Base-by-base conservation (phyloP, 345 rosid species). In the Lumnitzera littorea region DNA sequence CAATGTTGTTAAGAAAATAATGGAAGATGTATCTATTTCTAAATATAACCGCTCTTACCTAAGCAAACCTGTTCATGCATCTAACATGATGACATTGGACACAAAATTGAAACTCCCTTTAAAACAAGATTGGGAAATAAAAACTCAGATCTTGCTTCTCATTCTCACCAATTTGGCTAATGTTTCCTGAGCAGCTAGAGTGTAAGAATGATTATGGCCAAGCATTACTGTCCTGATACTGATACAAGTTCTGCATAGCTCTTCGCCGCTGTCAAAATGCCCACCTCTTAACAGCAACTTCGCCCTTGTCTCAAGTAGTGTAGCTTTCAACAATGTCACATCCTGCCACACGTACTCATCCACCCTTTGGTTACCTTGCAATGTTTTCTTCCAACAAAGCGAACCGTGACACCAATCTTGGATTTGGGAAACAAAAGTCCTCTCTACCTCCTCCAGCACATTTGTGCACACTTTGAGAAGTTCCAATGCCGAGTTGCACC, bases 271-370 rank as follows among this genome's bases (percentile, higher is more conserved):
- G 62, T 92, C 94, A 13, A 89, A 89, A 67, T 84, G 86, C 52
- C 96, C 94, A 2, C 96, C 98, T 72, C 96, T 76, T 55, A 89
- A 67, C 69, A 92, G 70, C 79, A 92, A 76, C 77, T 82, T 89
- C 1, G 98, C 88, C 73, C 96, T 78, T 0, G 98, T 89, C 77
- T 87, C 98, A 43, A 87, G 80, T 24, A 87, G 73, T 12, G 72
- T 74, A 4, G 96, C 96, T 67, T 89, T 92, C 76, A 92, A 62
- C 73, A 89, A 56, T 41, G 96, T 92, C 54, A 85, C 96, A 24
- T 92, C 96, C 63, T 84, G 91, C 96, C 96, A 92, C 72, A 92
- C 92, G 46, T 87, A 85, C 60, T 87, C 96, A 63, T 91, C 91
- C 17, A 91, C 87, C 58, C 76, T 78, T 57, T 76, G 78, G 17